phyloP scores from a whole-genome alignment of 306 rosid genomes.

The Medicago lupulina region DNA sequence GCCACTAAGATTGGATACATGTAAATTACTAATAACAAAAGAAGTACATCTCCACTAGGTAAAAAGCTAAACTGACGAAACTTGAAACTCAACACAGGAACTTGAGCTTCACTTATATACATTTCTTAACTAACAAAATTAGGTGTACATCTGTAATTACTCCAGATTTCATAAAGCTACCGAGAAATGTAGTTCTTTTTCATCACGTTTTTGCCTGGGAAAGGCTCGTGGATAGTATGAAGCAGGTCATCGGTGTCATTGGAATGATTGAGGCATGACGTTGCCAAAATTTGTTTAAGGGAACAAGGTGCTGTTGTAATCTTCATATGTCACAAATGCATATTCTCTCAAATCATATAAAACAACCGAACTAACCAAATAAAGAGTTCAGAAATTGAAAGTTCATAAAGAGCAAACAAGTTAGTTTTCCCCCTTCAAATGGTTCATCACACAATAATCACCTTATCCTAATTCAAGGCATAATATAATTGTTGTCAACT shows the following conservation, averaged over 20 bases:
- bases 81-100: conserved; percentile 31
- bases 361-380: conserved; percentile 38
- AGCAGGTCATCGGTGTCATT: conserved; percentile 13
- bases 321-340: conserved; percentile 11
- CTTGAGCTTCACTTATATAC: conserved; percentile 19
- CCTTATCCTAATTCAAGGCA: conserved; percentile 31
- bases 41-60: conserved; percentile 31
- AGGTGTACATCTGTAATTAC: background rate
- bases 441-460: conserved; percentile 25
- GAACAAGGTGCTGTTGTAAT: background rate
- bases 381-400: conserved; percentile 28
- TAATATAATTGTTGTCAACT: conserved; percentile 27
- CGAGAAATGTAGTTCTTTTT: conserved; percentile 11
- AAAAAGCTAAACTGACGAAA: conserved; percentile 31
- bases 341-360: conserved; percentile 12
- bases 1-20: conserved; percentile 21
- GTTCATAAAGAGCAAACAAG: conserved; percentile 2
- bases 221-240: conserved; percentile 12
- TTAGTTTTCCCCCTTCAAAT: conserved; percentile 24
- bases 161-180: conserved; percentile 11
- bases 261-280: conserved; percentile 12
- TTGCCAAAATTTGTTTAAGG: background rate
- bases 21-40: conserved; percentile 15
- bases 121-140: conserved; percentile 23
- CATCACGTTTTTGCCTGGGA: background rate